Evolutionary conservation across 1,284 basidiomycete species (phyloP).

Genomic region (Cutaneotrichosporon cavernicola): DNA sequence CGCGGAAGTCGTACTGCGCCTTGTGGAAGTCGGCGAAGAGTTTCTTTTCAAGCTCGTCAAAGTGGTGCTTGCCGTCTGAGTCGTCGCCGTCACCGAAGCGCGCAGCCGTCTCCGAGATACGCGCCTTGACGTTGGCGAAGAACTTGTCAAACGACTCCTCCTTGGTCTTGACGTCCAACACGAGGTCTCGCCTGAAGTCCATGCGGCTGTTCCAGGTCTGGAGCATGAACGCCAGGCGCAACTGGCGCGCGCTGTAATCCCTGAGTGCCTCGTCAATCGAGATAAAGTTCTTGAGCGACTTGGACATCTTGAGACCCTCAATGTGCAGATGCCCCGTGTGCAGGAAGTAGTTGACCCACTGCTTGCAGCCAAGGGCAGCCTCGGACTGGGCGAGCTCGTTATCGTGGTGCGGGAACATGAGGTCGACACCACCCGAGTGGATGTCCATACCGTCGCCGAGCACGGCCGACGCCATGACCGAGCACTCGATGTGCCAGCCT

Average conservation of each 20-base stretch:
- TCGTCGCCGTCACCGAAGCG: conserved; percentile 27
- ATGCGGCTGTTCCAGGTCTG: conserved; percentile 90
- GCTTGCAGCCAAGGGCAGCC: conserved; percentile 85
- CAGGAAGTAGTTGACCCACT: conserved; percentile 99
- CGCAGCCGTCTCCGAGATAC: conserved; percentile 57
- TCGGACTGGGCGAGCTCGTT: conserved; percentile 98
- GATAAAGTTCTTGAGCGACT: conserved; percentile 98
- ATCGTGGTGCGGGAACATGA: conserved; percentile 98
- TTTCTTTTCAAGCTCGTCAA: conserved; percentile 63
- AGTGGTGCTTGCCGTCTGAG: conserved; percentile 56
- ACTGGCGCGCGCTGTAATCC: conserved; percentile 80
- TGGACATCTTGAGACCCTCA: conserved; percentile 99
- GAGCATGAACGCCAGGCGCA: conserved; percentile 90
- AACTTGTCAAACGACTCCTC: conserved; percentile 94
- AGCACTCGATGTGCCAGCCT: conserved; percentile 99
- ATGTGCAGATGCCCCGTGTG: conserved; percentile 99
- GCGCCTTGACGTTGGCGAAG: conserved; percentile 82
- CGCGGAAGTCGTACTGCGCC: conserved; percentile 76
- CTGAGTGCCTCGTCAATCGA: conserved; percentile 91
- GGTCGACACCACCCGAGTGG: conserved; percentile 93
- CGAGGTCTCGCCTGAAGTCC: conserved; percentile 86
- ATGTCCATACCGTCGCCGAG: conserved; percentile 94
- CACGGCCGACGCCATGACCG: conserved; percentile 94
- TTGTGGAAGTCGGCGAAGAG: conserved; percentile 66
- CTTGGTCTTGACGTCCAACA: conserved; percentile 81